Conservation (phyloP, 371 early-diverging fungal species). For the Capillidium heterosporum region DNA sequence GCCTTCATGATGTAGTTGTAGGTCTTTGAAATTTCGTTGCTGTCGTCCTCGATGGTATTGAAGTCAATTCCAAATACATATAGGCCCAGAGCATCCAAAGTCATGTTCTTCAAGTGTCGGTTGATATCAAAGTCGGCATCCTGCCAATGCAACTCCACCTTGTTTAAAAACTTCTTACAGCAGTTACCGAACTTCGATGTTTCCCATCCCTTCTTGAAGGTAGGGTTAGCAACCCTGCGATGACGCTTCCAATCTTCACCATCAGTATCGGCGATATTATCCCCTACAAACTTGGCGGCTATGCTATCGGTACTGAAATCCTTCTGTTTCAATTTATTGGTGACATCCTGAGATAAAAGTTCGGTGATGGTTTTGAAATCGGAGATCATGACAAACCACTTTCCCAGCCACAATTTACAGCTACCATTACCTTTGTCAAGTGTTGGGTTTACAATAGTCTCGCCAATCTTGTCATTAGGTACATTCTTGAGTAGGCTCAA, state of each 20-base stretch:
- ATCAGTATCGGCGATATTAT: background rate
- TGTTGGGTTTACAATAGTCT: background rate
- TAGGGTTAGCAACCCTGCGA: background rate
- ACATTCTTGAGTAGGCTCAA: too few relatives aligned
- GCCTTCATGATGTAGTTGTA: background rate
- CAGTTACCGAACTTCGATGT: background rate
- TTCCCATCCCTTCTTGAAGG: background rate
- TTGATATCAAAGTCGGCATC: background rate
- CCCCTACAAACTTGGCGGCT: background rate
- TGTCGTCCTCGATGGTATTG: background rate
- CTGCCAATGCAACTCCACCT: background rate
- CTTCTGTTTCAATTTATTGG: background rate
- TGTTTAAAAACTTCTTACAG: background rate
- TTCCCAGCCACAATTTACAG: background rate
- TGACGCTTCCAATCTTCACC: background rate
- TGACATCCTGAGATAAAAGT: background rate
- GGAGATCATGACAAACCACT: background rate
- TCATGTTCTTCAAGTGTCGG: background rate
- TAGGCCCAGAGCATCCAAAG: background rate
- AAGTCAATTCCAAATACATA: background rate
- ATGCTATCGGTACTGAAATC: background rate
- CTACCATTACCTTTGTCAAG: too few relatives aligned
- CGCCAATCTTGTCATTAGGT: too few relatives aligned
- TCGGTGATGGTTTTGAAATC: background rate
- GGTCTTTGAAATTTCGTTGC: background rate